Percentiles rank a stretch among this genome's conserved stretches.
These are phyloP conservation scores for Sporothrix brasiliensis DNA, from an alignment of 2,329 filamentous ascomycete species.

Conservation along the genomic window DNA sequence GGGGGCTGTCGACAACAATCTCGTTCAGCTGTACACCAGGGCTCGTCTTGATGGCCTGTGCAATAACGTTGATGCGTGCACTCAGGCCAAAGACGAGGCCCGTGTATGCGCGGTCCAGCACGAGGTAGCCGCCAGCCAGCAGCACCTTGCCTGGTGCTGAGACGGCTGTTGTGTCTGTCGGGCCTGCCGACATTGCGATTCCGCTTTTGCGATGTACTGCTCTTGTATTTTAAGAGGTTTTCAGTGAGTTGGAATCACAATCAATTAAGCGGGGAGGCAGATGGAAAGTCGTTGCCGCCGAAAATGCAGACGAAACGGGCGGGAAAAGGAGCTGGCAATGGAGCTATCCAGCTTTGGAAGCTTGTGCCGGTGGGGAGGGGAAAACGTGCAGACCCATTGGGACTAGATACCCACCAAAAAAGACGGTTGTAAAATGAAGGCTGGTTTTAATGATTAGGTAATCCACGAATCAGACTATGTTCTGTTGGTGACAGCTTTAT, in stretches of 20 bases:
- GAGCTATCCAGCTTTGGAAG: constrained; percentile 28
- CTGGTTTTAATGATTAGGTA: constrained; percentile 1
- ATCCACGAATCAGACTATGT: neutral
- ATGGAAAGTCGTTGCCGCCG: neutral
- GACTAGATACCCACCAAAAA: neutral
- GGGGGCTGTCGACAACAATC: constrained; percentile 86
- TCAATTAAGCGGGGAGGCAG: neutral
- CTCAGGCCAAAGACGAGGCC: constrained; percentile 71
- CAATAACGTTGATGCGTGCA: constrained; percentile 67
- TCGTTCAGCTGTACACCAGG: constrained; percentile 67
- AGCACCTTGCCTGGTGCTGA: constrained; percentile 97
- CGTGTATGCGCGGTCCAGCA: constrained; percentile 84
- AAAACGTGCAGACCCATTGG: constrained; percentile 16
- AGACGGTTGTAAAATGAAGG: neutral
- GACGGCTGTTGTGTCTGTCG: constrained; percentile 56
- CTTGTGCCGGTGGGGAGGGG: constrained; percentile 25
- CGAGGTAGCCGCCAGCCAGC: constrained; percentile 90
- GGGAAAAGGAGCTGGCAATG: constrained; percentile 3
- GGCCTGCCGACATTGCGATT: constrained; percentile 29
- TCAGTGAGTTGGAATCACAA: no score
- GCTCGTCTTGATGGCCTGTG: constrained; percentile 59
- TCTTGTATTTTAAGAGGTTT: neutral
- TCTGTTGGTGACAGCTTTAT: neutral
- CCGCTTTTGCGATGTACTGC: neutral
- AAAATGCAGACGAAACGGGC: neutral